Percentiles rank a stretch among this genome's conserved stretches.
Evolutionary conservation across 2,329 filamentous ascomycete genomes (phyloP).

Genomic region (Hypoxylon sp.): DNA sequence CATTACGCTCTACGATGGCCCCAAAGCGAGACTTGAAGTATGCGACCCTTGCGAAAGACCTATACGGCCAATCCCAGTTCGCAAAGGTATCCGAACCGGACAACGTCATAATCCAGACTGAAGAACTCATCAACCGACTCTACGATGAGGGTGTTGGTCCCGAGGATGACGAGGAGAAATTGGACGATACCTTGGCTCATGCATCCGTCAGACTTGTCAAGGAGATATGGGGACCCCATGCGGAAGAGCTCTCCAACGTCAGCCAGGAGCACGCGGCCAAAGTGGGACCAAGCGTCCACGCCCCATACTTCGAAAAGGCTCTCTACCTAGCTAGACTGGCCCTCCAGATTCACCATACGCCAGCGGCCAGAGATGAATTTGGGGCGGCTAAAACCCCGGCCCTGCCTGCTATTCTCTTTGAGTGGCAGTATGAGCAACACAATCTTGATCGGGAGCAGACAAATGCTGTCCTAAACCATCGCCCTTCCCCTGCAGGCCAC

Average conservation of each 20-base stretch:
- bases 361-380: conserved; percentile 56
- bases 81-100: conserved; percentile 76
- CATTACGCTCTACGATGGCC: conserved; percentile 58
- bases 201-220: conserved; percentile 64
- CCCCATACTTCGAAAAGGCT: conserved; percentile 78
- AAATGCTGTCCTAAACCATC: conserved; percentile 70
- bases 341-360: conserved; percentile 80
- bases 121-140: conserved; percentile 74
- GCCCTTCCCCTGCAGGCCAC: conserved; percentile 81
- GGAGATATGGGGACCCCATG: conserved; percentile 67
- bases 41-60: conserved; percentile 76
- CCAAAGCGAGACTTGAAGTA: conserved; percentile 71
- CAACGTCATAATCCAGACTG: conserved; percentile 79
- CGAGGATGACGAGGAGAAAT: conserved; percentile 66
- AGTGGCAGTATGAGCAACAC: conserved; percentile 85
- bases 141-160: conserved; percentile 72
- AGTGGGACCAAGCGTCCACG: conserved; percentile 73
- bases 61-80: conserved; percentile 70
- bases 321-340: conserved; percentile 82
- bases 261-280: conserved; percentile 68
- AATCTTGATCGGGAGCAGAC: conserved; percentile 77
- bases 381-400: conserved; percentile 60
- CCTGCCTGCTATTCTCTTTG: conserved; percentile 81
- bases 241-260: conserved; percentile 61
- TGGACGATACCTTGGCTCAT: conserved; percentile 68